Percentiles rank a stretch among this genome's conserved stretches.
Conservation (phyloP, 768 basidiomycete species). For the Clitopilus passeckerianus region DNA sequence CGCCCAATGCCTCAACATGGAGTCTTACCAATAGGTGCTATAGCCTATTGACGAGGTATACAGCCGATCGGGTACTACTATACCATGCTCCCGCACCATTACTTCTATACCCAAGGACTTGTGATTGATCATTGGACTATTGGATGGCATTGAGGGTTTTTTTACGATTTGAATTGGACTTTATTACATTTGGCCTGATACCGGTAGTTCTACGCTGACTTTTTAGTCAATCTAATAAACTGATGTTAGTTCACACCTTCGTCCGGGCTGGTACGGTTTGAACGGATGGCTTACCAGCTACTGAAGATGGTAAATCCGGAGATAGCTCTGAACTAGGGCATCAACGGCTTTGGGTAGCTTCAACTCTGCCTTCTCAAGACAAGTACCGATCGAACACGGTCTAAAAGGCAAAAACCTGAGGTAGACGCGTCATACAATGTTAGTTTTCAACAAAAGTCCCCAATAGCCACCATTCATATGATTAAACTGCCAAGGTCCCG, state of each 20-base stretch:
- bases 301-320: too few species aligned
- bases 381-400: neutral
- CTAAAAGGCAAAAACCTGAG: neutral
- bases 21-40: constrained; percentile 20
- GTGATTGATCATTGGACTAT: neutral
- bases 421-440: neutral
- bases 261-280: too few species aligned
- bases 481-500: neutral
- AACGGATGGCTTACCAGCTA: too few species aligned
- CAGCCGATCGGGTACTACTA: too few species aligned
- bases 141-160: neutral
- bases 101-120: neutral
- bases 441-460: neutral
- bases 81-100: too few species aligned
- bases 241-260: neutral
- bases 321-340: neutral
- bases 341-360: neutral
- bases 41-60: neutral
- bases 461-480: neutral
- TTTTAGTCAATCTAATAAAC: neutral
- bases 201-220: neutral
- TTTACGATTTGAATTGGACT: neutral
- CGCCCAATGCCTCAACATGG: constrained; percentile 29
- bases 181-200: neutral
- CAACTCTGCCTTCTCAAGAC: neutral